Conservation (phyloP, 2,329 filamentous ascomycete species). For the Cadophora malorum region DNA sequence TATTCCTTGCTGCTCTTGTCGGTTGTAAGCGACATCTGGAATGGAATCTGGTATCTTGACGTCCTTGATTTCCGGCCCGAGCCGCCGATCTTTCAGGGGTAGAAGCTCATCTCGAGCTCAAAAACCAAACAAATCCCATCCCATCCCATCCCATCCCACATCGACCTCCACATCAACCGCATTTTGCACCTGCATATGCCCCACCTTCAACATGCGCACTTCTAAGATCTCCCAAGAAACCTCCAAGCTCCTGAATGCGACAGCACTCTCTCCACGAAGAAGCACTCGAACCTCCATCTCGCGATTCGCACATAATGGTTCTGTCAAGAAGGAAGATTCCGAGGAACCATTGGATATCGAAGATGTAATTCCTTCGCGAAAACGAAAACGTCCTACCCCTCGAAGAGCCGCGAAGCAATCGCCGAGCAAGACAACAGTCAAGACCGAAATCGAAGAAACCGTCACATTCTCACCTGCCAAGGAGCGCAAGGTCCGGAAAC, state of each 20-base stretch:
- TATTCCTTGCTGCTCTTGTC: neutral
- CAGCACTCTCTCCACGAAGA: slow-evolving; percentile 51
- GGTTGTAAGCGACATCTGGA: no score
- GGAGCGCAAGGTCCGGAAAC: slow-evolving; percentile 51
- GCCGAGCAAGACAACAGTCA: slow-evolving; percentile 45
- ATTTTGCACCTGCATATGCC: neutral
- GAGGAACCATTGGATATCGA: slow-evolving; percentile 58
- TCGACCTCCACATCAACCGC: slow-evolving; percentile 12
- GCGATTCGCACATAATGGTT: slow-evolving; percentile 52
- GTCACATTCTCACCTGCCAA: slow-evolving; percentile 41
- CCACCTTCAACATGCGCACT: slow-evolving; percentile 46
- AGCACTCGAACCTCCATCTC: slow-evolving; percentile 58
- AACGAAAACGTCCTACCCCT: slow-evolving; percentile 51
- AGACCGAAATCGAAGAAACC: slow-evolving; percentile 49
- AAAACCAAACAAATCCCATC: slow-evolving; percentile 7
- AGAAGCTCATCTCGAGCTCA: neutral
- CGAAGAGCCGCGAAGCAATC: slow-evolving; percentile 39
- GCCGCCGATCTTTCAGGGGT: slow-evolving; percentile 27
- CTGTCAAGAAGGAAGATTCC: slow-evolving; percentile 36
- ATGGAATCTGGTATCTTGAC: slow-evolving; percentile 8
- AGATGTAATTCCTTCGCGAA: slow-evolving; percentile 54
- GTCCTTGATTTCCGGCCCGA: slow-evolving; percentile 27
- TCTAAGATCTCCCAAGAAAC: slow-evolving; percentile 66
- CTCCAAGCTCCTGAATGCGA: slow-evolving; percentile 58
- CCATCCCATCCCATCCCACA: neutral